Conservation (phyloP, 352 stramenopile species). For the Globisporangium spinosum region DNA sequence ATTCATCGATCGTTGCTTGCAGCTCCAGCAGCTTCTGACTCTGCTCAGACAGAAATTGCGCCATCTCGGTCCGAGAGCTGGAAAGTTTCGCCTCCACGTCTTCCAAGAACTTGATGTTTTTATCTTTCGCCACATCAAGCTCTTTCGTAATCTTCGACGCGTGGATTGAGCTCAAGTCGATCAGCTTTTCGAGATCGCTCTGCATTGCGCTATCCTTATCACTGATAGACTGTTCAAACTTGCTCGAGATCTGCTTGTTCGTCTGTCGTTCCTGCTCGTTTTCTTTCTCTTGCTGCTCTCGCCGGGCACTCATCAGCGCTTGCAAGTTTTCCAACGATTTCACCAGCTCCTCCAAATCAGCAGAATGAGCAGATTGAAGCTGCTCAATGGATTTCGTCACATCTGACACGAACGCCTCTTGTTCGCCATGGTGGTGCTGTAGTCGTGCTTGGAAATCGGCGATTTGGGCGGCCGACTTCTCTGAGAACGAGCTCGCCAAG, state of each 20-base stretch:
- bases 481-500: conserved; percentile 40
- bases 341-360: conserved; percentile 38
- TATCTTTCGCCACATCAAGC: conserved; percentile 26
- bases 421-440: conserved; percentile 43
- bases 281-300: conserved; percentile 24
- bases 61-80: conserved; percentile 30
- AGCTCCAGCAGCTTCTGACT: conserved; percentile 44
- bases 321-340: conserved; percentile 31
- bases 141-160: conserved; percentile 28
- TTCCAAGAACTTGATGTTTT: conserved; percentile 29
- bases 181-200: conserved; percentile 28
- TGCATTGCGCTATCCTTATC: conserved; percentile 30
- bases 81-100: conserved; percentile 27
- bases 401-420: conserved; percentile 42
- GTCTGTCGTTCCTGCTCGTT: conserved; percentile 13
- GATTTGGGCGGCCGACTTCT: conserved; percentile 41
- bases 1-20: conserved; percentile 41
- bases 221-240: conserved; percentile 22
- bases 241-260: conserved; percentile 23
- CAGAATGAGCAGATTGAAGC: conserved; percentile 40
- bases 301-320: conserved; percentile 19
- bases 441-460: conserved; percentile 42
- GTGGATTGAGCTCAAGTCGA: conserved; percentile 34
- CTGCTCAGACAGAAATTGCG: conserved; percentile 39
- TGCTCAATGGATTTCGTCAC: conserved; percentile 42